Percentiles rank a stretch among this genome's conserved stretches.
Evolutionary conservation across 495 filamentous ascomycete species (phyloP).

Genomic region (Neurospora discreta): DNA sequence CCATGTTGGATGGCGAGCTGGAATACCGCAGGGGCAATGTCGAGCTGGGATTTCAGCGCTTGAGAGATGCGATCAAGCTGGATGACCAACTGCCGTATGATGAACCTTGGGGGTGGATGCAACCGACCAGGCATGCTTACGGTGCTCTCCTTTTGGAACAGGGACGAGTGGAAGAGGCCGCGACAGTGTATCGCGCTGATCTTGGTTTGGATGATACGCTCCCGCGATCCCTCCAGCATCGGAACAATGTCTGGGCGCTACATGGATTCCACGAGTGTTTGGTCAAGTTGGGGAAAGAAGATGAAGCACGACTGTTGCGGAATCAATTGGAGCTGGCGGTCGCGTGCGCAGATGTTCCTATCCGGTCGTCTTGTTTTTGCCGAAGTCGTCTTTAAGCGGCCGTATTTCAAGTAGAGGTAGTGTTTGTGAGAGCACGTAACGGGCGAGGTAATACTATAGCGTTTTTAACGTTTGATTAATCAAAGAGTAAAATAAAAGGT

Average conservation of each 20-base stretch:
- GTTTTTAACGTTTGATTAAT: too few species aligned
- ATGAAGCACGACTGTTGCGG: conserved; percentile 39
- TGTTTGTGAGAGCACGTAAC: too few species aligned
- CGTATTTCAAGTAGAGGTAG: too few species aligned
- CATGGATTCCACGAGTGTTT: conserved; percentile 58
- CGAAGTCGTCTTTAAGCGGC: conserved; percentile 19
- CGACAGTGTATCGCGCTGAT: conserved; percentile 47
- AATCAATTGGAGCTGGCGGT: conserved; percentile 38
- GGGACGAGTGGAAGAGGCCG: conserved; percentile 41
- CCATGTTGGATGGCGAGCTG: conserved; percentile 61
- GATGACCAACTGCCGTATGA: conserved; percentile 51
- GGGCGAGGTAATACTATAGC: too few species aligned
- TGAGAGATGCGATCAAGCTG: conserved; percentile 40
- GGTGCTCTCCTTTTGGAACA: conserved; percentile 55
- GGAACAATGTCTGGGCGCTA: conserved; percentile 58
- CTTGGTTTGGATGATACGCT: conserved; percentile 46
- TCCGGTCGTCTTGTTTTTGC: conserved; percentile 54
- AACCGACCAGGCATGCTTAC: conserved; percentile 53
- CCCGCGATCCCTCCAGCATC: conserved; percentile 47
- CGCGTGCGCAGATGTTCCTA: conserved; percentile 46
- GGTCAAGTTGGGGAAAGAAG: conserved; percentile 32
- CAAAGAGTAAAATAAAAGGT: too few species aligned
- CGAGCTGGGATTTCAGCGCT: conserved; percentile 41
- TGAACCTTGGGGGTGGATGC: conserved; percentile 66
- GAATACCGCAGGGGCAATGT: conserved; percentile 49